A percentile compares a stretch with the other conserved stretches of the same genome.
phyloP scores from a whole-genome alignment of 257 asterid genomes.

The Penstemon newberryi region DNA sequence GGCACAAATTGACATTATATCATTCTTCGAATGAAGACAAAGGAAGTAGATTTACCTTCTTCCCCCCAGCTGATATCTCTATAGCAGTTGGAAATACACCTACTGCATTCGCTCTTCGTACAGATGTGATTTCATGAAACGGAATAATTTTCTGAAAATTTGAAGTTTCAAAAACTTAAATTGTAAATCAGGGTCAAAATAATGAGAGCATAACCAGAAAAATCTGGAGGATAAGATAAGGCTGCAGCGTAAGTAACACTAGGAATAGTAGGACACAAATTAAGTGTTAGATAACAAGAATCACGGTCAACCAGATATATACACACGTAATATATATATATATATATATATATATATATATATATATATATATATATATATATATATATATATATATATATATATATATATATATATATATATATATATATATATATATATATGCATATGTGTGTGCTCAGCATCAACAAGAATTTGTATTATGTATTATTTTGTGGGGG shows the following conservation, averaged over 20 bases:
- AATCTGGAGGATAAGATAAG: background rate
- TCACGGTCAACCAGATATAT: background rate
- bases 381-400: background rate
- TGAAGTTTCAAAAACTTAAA: conserved; percentile 15
- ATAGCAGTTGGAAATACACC: conserved; percentile 95
- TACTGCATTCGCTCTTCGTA: conserved; percentile 85
- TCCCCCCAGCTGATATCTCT: conserved; percentile 79
- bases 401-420: background rate
- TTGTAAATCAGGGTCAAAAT: conserved; percentile 24
- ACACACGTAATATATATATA: background rate
- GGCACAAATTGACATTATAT: background rate
- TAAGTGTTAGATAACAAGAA: too few relatives aligned
- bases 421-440: background rate
- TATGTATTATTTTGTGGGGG: conserved; percentile 9
- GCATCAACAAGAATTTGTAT: background rate
- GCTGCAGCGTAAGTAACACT: background rate
- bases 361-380: background rate
- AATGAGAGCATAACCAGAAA: conserved; percentile 11
- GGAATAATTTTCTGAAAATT: conserved; percentile 69
- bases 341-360: background rate
- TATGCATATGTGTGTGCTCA: background rate
- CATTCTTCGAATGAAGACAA: conserved; percentile 14
- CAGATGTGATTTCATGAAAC: conserved; percentile 72
- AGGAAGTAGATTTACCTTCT: conserved; percentile 60
- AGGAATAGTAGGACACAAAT: too few relatives aligned